Base-by-base conservation (phyloP, 2,329 filamentous ascomycete genomes). In the Neofusicoccum parvum region DNA sequence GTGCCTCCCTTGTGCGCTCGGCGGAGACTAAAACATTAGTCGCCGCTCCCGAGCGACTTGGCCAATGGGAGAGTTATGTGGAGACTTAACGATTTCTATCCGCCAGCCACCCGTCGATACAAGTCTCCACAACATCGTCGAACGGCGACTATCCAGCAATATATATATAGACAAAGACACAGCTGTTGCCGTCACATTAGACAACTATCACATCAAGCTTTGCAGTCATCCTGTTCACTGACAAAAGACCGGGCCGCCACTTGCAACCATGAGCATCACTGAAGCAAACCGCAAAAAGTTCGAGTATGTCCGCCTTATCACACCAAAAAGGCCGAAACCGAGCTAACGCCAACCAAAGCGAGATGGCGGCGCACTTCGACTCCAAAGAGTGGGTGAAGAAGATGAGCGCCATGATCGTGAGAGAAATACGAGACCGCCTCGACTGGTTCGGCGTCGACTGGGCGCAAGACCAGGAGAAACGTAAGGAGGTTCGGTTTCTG, bases 361-460 rank as follows among this genome's bases (percentile, higher is more conserved):
- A 85, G 54, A 76, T 84, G 67, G 83, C 86, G 3, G 78, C 83
- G 2, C 76, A 77, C 2, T 89, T 90, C 71, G 87, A 90, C 70
- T 72, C 76, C 45, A 85, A 83, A 66, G 75, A 74, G 1, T 78
- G 75, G 75, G 87, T 87, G 69, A 80, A 81, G 59, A 83, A 84
- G 70, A 81, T 83, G 12, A 80, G 86, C 53, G 75, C 79, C 41
- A 80, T 82, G 69, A 78, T 92, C n/a, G 81, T 85, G 23, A 75
- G 81, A 7, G 81, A 86, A 69, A 80, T 91, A 14, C 80, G 81
- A 67, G 75, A 75, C 3, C 82, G 83, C 37, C 80, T 85, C 5
- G 80, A 83, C 62, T 91, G 90, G 80, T 85, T 92, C 65, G 88
- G 87, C 48, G 83, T 86, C 27, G 81, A 85, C 63, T 88, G 87